A percentile compares a stretch with the other conserved stretches of the same genome.
Conservation (phyloP, 495 filamentous ascomycete genomes). For the Podospora pseudoanserina region DNA sequence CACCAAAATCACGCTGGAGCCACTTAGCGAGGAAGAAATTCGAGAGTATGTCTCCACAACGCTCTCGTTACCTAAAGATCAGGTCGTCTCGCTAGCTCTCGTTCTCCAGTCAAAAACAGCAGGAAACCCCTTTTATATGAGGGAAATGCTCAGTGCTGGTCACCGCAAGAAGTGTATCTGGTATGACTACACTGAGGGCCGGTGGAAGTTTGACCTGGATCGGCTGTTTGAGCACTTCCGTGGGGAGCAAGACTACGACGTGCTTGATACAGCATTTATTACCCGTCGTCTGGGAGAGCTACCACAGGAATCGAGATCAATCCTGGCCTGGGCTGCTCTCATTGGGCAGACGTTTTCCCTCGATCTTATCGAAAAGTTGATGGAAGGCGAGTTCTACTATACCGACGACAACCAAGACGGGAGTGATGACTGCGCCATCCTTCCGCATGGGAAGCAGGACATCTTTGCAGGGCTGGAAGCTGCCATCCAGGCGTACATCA, state of each 20-base stretch:
- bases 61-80: constrained; percentile 57
- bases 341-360: constrained; percentile 79
- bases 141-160: constrained; percentile 85
- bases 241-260: constrained; percentile 67
- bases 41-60: constrained; percentile 73
- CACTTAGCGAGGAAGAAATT: constrained; percentile 71
- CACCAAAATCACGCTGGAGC: constrained; percentile 61
- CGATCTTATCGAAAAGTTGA: constrained; percentile 68
- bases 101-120: constrained; percentile 77
- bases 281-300: constrained; percentile 71
- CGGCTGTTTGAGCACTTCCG: constrained; percentile 78
- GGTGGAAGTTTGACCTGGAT: constrained; percentile 83
- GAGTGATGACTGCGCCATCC: constrained; percentile 14
- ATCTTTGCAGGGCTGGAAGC: constrained; percentile 73
- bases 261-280: constrained; percentile 77
- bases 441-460: constrained; percentile 17
- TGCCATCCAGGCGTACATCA: constrained; percentile 69
- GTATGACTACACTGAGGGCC: constrained; percentile 75
- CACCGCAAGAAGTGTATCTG: constrained; percentile 82
- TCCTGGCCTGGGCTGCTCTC: constrained; percentile 82
- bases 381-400: constrained; percentile 64
- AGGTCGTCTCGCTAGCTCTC: constrained; percentile 60
- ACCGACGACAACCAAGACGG: constrained; percentile 36
- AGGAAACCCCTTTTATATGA: constrained; percentile 84
- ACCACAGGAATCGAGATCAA: constrained; percentile 64